Conservation (phyloP, 192 early-diverging fungal species). For the Gamsiella multidivaricata region DNA sequence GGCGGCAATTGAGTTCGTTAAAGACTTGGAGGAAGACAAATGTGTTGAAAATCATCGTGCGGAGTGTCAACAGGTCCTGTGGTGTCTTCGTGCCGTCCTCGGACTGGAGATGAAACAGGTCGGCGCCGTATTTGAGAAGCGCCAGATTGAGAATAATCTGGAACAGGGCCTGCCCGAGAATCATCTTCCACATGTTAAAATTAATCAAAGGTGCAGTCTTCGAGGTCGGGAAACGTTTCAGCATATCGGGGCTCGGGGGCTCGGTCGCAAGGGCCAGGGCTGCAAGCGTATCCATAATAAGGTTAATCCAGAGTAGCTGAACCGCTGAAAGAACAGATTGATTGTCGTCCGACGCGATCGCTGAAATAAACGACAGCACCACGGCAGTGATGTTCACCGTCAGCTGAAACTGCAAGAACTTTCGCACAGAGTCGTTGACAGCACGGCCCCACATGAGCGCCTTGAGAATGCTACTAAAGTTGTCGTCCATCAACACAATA, state of each 20-base stretch:
- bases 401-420: constrained; percentile 87
- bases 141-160: constrained; percentile 83
- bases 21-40: constrained; percentile 96
- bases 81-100: constrained; percentile 13
- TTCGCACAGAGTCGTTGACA: constrained; percentile 83
- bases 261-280: constrained; percentile 92
- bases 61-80: constrained; percentile 58
- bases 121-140: constrained; percentile 64
- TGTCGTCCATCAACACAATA: constrained; percentile 90
- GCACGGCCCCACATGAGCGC: constrained; percentile 83
- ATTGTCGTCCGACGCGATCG: constrained; percentile 70
- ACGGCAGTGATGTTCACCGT: constrained; percentile 86
- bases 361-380: constrained; percentile 72
- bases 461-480: constrained; percentile 85
- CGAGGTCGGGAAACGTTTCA: constrained; percentile 80
- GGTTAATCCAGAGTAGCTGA: constrained; percentile 93
- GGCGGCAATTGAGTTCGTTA: constrained; percentile 92
- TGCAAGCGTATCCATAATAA: constrained; percentile 94
- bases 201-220: constrained; percentile 83
- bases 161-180: constrained; percentile 88
- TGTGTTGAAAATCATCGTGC: constrained; percentile 89
- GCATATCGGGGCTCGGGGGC: constrained; percentile 83
- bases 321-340: constrained; percentile 85
- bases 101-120: constrained; percentile 66
- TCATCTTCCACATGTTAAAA: constrained; percentile 92